A percentile compares a stretch with the other conserved stretches of the same genome.
Evolutionary conservation across 1,284 basidiomycete species (phyloP).

Genomic region (Butyriboletus appendiculatus): DNA sequence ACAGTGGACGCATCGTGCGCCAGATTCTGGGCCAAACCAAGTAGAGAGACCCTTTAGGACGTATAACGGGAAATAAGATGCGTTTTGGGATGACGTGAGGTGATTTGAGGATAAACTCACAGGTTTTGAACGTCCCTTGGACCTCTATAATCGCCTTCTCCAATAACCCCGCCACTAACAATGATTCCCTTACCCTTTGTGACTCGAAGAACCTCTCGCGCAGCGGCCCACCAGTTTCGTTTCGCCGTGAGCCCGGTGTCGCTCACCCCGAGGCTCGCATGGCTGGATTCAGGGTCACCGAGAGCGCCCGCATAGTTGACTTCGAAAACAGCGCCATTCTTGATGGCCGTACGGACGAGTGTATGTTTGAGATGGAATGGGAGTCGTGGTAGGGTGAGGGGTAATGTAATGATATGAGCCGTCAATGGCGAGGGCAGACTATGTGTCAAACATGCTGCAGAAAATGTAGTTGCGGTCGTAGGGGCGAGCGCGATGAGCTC

Average conservation of each 20-base stretch:
- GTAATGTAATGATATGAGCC: conserved; percentile 81
- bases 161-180: conserved; percentile 62
- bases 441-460: conserved; percentile 78
- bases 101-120: conserved; percentile 41
- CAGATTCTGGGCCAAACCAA: conserved; percentile 65
- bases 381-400: conserved; percentile 75
- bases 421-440: conserved; percentile 78
- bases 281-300: conserved; percentile 50
- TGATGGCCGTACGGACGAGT: conserved; percentile 76
- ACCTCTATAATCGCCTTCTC: conserved; percentile 60
- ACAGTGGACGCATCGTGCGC: conserved; percentile 63
- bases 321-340: conserved; percentile 85
- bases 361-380: conserved; percentile 84
- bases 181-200: conserved; percentile 76
- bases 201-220: conserved; percentile 71
- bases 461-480: conserved; percentile 70
- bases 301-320: conserved; percentile 75
- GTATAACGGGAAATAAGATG: background rate
- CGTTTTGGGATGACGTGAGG: background rate
- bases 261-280: conserved; percentile 48
- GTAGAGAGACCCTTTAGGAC: conserved; percentile 53
- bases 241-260: conserved; percentile 57
- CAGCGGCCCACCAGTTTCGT: conserved; percentile 81
- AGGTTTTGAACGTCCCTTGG: conserved; percentile 73
- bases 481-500: conserved; percentile 78